Conservation (phyloP, 768 basidiomycete species). For the Myochromella boudieri region DNA sequence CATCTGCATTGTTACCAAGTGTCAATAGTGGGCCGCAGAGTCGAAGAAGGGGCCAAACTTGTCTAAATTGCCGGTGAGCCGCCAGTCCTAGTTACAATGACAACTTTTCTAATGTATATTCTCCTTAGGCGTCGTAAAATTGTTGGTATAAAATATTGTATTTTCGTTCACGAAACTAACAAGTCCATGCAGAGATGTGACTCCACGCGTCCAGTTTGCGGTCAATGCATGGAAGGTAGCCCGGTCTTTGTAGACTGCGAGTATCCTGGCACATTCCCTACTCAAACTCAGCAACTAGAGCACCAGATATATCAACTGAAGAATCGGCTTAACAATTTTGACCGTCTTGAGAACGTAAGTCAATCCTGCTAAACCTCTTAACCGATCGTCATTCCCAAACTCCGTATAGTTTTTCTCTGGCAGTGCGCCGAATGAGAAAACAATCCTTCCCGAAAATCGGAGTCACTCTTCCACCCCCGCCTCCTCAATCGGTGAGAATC, state of each 20-base stretch:
- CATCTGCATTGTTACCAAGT: no score
- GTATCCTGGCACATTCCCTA: constrained; percentile 8
- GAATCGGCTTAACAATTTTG: constrained; percentile 3
- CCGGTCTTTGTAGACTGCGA: constrained; percentile 13
- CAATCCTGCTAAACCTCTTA: no score
- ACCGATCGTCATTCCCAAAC: no score
- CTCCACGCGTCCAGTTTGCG: constrained; percentile 7
- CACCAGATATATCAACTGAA: constrained; percentile 9
- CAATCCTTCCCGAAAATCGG: no score
- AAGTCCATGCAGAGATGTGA: constrained; percentile 9
- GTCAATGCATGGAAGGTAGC: constrained; percentile 3
- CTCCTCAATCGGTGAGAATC: background rate
- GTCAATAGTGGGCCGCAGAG: constrained; percentile 1
- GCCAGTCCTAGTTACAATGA: no score
- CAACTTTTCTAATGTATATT: background rate
- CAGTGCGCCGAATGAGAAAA: background rate
- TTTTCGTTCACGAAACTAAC: background rate
- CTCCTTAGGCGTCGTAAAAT: constrained; percentile 15
- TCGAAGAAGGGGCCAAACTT: constrained; percentile 12
- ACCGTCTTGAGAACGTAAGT: constrained; percentile 1
- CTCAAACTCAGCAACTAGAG: constrained; percentile 8
- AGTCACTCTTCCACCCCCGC: background rate
- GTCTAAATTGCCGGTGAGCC: constrained; percentile 13
- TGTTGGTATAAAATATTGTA: background rate
- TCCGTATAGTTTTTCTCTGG: constrained; percentile 4